Evolutionary conservation across 2,329 filamentous ascomycete species (phyloP).

Genomic region (Karstenula rhodostoma): DNA sequence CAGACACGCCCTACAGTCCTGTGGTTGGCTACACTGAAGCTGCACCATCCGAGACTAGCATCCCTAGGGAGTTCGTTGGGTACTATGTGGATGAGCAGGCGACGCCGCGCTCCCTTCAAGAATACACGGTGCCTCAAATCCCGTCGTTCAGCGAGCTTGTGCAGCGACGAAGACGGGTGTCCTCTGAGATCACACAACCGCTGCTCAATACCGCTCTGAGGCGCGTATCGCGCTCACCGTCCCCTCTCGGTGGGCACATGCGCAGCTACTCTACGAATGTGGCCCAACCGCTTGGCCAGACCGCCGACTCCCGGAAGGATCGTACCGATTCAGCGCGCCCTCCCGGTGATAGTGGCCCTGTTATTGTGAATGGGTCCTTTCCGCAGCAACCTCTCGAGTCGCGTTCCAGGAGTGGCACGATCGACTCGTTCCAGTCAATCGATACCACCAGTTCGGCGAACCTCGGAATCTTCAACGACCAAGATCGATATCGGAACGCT

Average conservation of each 20-base stretch:
- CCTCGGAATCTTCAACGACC: slow-evolving; percentile 36
- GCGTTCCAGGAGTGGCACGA: slow-evolving; percentile 34
- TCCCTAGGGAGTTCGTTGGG: slow-evolving; percentile 60
- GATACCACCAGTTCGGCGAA: slow-evolving; percentile 28
- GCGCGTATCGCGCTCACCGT: slow-evolving; percentile 55
- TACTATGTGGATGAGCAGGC: slow-evolving; percentile 58
- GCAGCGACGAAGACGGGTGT: slow-evolving; percentile 52
- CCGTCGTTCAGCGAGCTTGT: slow-evolving; percentile 52
- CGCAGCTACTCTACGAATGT: slow-evolving; percentile 50
- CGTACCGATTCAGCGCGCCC: slow-evolving; percentile 39
- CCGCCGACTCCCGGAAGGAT: slow-evolving; percentile 33
- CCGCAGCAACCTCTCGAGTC: slow-evolving; percentile 38
- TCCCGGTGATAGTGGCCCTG: slow-evolving; percentile 41
- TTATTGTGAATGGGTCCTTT: slow-evolving; percentile 53
- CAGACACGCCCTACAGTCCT: slow-evolving; percentile 35
- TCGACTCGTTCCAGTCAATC: slow-evolving; percentile 30
- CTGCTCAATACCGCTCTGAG: slow-evolving; percentile 48
- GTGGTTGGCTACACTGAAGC: slow-evolving; percentile 30
- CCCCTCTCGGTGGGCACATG: slow-evolving; percentile 54
- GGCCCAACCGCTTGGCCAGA: slow-evolving; percentile 21
- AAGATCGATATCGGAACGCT: slow-evolving; percentile 36
- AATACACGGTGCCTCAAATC: slow-evolving; percentile 46
- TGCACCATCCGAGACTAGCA: slow-evolving; percentile 39
- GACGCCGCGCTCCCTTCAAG: slow-evolving; percentile 48
- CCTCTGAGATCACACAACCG: slow-evolving; percentile 52